These are phyloP conservation scores for Fusarium heterosporum DNA, from an alignment of 2,329 filamentous ascomycete species.

Conservation along the genomic window DNA sequence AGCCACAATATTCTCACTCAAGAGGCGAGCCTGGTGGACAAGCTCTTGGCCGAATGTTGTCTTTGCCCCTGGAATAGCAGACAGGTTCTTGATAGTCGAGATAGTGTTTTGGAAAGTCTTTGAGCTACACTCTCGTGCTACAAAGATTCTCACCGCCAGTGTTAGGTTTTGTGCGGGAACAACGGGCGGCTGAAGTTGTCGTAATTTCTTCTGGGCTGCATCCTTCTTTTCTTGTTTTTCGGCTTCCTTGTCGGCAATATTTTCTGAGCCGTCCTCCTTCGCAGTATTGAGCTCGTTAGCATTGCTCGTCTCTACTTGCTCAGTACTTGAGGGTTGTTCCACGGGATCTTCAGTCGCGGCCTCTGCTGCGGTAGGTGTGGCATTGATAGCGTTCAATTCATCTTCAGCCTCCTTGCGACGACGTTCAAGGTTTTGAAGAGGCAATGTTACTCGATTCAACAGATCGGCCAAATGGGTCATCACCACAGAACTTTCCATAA, in stretches of 20 bases:
- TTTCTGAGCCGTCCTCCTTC: slow-evolving; percentile 47
- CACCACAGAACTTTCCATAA: slow-evolving; percentile 96
- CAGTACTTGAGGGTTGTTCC: slow-evolving; percentile 43
- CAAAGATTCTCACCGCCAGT: slow-evolving; percentile 95
- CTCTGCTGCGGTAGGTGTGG: slow-evolving; percentile 54
- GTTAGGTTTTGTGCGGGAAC: slow-evolving; percentile 91
- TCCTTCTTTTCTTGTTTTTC: slow-evolving; percentile 55
- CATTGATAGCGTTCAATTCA: slow-evolving; percentile 57
- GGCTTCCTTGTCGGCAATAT: slow-evolving; percentile 40
- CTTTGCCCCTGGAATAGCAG: slow-evolving; percentile 90
- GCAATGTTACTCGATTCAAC: slow-evolving; percentile 87
- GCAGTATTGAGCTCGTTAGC: slow-evolving; percentile 39
- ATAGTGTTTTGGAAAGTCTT: slow-evolving; percentile 99
- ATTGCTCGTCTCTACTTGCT: slow-evolving; percentile 49
- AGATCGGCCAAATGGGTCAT: slow-evolving; percentile 94
- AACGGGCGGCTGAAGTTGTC: slow-evolving; percentile 79
- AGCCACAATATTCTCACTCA: slow-evolving; percentile 85
- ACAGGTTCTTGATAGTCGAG: slow-evolving; percentile 98
- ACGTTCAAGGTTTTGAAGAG: slow-evolving; percentile 83
- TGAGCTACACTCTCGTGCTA: slow-evolving; percentile 93
- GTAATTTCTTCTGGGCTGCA: slow-evolving; percentile 61
- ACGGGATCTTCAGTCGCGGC: slow-evolving; percentile 39
- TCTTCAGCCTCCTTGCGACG: slow-evolving; percentile 81
- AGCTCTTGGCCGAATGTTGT: slow-evolving; percentile 93
- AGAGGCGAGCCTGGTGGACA: slow-evolving; percentile 83